Base-by-base conservation (phyloP, 179 eudicot genomes). In the Gypsophila paniculata region DNA sequence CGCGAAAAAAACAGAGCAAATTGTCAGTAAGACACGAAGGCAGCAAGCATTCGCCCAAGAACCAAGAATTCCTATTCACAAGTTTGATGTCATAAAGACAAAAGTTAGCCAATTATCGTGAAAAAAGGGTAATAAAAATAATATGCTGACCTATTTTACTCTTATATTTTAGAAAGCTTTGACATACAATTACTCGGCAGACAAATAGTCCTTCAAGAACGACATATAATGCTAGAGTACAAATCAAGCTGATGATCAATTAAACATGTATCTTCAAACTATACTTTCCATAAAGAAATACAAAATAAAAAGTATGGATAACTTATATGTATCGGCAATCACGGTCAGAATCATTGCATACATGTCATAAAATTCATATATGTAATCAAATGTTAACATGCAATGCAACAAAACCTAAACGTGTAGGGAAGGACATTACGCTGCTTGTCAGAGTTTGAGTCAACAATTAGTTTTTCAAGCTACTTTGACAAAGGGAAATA, bases 11-110 rank as follows among this genome's bases (percentile, higher is more conserved):
- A 2, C 65, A 64, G 15, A 29, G 26, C 48, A 36, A 18, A 23
- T 44, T 65, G 22, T 12, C 51, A 18, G 6, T n/a, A 63, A 63
- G 69, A 17, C 21, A 29, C 17, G 0, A 54, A 18, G 23, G 23
- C 62, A 58, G 19, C 6, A 46, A 65, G 22, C 51, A n/a, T 32
- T 69, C 57, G 48, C 18, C 48, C 48, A 49, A 6, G 71, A 68
- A 51, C 36, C 0, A 19, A 29, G n/a, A 68, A 29, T 21, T 34
- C 21, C 32, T 15, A 38, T n/a, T 34, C 67, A 42, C 46, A 42
- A 42, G 46, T 42, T 42, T 42, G 46, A 42, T 6, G 46, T 5
- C 23, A 21, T 14, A 5, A 0, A 14, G 19, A 12, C 17, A 14
- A 10, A 51, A 51, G 18, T 4, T 5, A 62, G 46, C 46, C 10